A percentile compares a stretch with the other conserved stretches of the same genome.
Conservation (phyloP, 1,284 basidiomycete genomes). For the Agaricales sp. region DNA sequence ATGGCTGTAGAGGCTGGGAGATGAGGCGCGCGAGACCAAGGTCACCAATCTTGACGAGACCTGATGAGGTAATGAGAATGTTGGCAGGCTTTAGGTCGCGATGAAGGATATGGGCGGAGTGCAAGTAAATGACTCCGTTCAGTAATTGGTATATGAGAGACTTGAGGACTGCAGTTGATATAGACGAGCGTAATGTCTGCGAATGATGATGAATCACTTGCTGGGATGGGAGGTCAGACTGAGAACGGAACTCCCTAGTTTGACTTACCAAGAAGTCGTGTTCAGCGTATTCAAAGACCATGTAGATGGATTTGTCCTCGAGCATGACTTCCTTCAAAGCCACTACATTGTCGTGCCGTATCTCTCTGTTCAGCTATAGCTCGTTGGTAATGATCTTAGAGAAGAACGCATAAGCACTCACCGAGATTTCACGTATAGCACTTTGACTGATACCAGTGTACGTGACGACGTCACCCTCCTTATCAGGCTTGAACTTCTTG, state of each 20-base stretch:
- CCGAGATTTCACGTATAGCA: constrained; percentile 92
- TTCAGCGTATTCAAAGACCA: constrained; percentile 99
- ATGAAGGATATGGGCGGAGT: constrained; percentile 91
- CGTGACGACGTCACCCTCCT: constrained; percentile 87
- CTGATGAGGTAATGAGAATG: constrained; percentile 85
- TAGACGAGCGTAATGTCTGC: constrained; percentile 72
- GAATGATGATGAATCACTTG: constrained; percentile 99
- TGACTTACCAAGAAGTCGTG: constrained; percentile 95
- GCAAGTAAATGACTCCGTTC: constrained; percentile 91
- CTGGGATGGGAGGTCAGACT: constrained; percentile 25
- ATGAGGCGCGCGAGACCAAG: constrained; percentile 88
- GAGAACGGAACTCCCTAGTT: too few species aligned
- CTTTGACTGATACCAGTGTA: constrained; percentile 98
- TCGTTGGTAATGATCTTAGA: not conserved
- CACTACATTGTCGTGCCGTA: constrained; percentile 88
- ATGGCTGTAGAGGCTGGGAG: constrained; percentile 76
- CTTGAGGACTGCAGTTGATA: constrained; percentile 77
- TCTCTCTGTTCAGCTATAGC: constrained; percentile 81
- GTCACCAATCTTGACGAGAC: constrained; percentile 97
- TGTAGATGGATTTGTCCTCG: constrained; percentile 96
- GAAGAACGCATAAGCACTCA: constrained; percentile 28
- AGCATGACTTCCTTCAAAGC: constrained; percentile 90
- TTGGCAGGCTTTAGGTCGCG: constrained; percentile 98
- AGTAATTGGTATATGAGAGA: constrained; percentile 94
- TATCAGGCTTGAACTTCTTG: constrained; percentile 99